A percentile compares a stretch with the other conserved stretches of the same genome.
These are phyloP conservation scores for Hygrophorus russula DNA, from an alignment of 768 basidiomycete species.

Conservation along the genomic window DNA sequence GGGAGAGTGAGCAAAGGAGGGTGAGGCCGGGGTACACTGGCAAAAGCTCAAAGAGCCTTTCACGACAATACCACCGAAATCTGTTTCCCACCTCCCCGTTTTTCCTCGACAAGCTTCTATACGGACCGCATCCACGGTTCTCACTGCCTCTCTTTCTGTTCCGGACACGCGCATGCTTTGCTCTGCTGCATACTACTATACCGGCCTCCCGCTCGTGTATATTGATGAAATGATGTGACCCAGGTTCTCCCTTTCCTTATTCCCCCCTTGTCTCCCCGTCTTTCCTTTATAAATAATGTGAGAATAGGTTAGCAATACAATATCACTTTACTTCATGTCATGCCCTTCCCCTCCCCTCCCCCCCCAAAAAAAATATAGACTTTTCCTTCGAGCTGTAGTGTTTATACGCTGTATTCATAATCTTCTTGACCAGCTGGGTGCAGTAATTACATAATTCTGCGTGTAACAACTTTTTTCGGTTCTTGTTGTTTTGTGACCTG, in stretches of 20 bases:
- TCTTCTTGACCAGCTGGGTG: too few species aligned
- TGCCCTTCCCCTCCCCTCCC: too few species aligned
- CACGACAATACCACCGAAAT: background rate
- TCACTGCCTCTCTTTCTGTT: too few species aligned
- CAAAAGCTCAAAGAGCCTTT: background rate
- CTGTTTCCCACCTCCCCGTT: background rate
- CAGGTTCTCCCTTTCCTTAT: background rate
- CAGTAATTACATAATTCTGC: too few species aligned
- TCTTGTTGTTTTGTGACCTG: too few species aligned
- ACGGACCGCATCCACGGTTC: too few species aligned
- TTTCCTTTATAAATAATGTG: slow-evolving; percentile 2
- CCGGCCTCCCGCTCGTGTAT: background rate
- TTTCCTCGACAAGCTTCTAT: background rate
- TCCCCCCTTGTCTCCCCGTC: background rate
- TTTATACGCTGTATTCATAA: too few species aligned
- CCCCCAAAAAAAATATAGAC: background rate
- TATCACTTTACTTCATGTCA: slow-evolving; percentile 1
- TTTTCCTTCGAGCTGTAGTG: too few species aligned
- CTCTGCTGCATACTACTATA: too few species aligned
- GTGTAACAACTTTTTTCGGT: too few species aligned
- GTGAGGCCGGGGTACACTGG: background rate
- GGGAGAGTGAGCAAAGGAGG: background rate
- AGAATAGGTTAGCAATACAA: slow-evolving; percentile 6
- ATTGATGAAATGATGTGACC: too few species aligned
- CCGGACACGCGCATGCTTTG: too few species aligned